Conservation (phyloP, 202 grass and related monocot species). For the Zizania palustris region DNA sequence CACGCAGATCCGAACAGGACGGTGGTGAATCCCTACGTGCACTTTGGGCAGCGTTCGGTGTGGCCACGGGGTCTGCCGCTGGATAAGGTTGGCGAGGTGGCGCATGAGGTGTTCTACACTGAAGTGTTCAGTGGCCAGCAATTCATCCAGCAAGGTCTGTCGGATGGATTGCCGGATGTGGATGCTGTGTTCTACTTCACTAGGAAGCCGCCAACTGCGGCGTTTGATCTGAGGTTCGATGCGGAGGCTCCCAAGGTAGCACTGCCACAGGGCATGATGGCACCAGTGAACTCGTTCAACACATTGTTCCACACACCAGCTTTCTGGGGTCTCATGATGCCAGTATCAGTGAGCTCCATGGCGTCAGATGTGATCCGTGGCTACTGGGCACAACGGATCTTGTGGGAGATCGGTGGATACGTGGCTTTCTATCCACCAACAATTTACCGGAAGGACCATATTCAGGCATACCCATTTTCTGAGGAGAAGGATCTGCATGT, state of each 20-base stretch:
- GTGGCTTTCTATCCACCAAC: conserved; percentile 87
- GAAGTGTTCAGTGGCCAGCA: conserved; percentile 86
- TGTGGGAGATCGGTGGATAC: conserved; percentile 96
- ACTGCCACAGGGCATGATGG: conserved; percentile 89
- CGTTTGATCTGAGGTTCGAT: conserved; percentile 76
- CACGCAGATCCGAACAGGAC: conserved; percentile 87
- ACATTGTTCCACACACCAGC: conserved; percentile 89
- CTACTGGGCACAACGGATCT: conserved; percentile 86
- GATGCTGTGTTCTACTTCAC: conserved; percentile 97
- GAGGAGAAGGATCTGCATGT: conserved; percentile 98
- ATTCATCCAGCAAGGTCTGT: conserved; percentile 97
- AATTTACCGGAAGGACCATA: conserved; percentile 78
- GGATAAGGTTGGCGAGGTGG: conserved; percentile 84
- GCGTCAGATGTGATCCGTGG: conserved; percentile 96
- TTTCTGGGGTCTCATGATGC: conserved; percentile 95
- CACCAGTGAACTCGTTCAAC: conserved; percentile 91
- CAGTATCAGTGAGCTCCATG: conserved; percentile 91
- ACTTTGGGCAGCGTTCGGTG: conserved; percentile 92
- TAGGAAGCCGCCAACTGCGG: conserved; percentile 68
- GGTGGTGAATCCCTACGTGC: conserved; percentile 92
- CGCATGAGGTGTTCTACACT: conserved; percentile 86
- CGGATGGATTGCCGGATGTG: conserved; percentile 82
- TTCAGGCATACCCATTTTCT: conserved; percentile 67
- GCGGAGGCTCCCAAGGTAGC: conserved; percentile 83
- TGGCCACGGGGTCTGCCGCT: conserved; percentile 93